phyloP scores from a whole-genome alignment of 495 filamentous ascomycete species.

The Penicillium robsamsonii region DNA sequence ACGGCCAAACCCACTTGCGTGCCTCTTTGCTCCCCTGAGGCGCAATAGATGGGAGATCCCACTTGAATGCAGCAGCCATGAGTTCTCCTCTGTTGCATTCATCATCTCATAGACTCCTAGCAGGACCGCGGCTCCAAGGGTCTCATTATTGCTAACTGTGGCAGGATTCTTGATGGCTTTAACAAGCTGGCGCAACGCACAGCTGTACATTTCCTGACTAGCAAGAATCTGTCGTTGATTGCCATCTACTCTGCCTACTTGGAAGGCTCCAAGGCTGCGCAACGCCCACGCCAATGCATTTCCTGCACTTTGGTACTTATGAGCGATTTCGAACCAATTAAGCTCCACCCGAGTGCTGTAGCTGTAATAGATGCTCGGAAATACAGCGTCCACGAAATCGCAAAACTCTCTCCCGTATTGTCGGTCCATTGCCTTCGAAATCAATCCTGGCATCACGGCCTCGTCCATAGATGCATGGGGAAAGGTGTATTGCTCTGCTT shows the following conservation, averaged over 20 bases:
- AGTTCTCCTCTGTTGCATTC: conserved; percentile 23
- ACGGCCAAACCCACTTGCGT: conserved; percentile 28
- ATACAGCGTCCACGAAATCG: conserved; percentile 21
- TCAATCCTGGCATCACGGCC: conserved; percentile 17
- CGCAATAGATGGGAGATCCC: conserved; percentile 32
- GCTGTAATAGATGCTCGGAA: conserved; percentile 15
- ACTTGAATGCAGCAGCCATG: conserved; percentile 38
- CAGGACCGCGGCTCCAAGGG: conserved; percentile 27
- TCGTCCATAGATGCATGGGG: conserved; percentile 19
- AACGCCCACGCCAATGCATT: conserved; percentile 16
- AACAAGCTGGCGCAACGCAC: conserved; percentile 14
- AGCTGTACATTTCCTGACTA: conserved; percentile 29
- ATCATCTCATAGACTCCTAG: conserved; percentile 36
- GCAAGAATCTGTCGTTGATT: conserved; percentile 15
- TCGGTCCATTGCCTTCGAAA: conserved; percentile 13
- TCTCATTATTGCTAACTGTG: conserved; percentile 20
- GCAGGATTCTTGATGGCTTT: conserved; percentile 16
- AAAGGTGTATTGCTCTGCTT: neutral
- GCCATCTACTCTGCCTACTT: conserved; percentile 19
- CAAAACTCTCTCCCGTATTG: conserved; percentile 25
- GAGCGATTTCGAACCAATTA: conserved; percentile 26
- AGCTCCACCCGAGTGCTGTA: conserved; percentile 18
- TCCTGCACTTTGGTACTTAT: conserved; percentile 6
- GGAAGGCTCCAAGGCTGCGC: conserved; percentile 18
- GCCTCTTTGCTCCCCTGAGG: conserved; percentile 28